Conservation (phyloP, 1,284 basidiomycete genomes). For the Sphagnurus paluster region DNA sequence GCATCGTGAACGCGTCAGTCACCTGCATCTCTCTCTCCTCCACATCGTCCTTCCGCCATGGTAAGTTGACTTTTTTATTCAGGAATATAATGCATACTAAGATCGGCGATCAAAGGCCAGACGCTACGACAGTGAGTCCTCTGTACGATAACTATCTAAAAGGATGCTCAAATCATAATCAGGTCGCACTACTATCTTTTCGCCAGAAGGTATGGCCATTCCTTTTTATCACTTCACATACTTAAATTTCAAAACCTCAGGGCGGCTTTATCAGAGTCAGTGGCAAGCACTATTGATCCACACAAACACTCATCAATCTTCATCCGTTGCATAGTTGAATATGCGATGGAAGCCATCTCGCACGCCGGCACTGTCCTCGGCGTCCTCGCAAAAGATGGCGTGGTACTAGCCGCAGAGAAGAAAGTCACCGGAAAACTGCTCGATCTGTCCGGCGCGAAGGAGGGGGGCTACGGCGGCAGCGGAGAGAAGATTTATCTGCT, state of each 20-base stretch:
- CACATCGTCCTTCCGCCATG: slow-evolving; percentile 27
- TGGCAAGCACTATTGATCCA: slow-evolving; percentile 1
- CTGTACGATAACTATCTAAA: not conserved
- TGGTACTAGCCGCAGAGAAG: slow-evolving; percentile 99
- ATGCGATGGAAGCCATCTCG: slow-evolving; percentile 99
- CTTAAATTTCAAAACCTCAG: slow-evolving; percentile 39
- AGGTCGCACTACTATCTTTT: slow-evolving; percentile 96
- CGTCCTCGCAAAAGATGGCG: slow-evolving; percentile 92
- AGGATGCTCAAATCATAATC: slow-evolving; percentile 20
- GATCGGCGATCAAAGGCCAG: slow-evolving; percentile 56
- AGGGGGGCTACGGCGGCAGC: slow-evolving; percentile 89
- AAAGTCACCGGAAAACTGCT: slow-evolving; percentile 98
- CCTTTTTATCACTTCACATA: slow-evolving; percentile 1
- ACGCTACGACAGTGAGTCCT: slow-evolving; percentile 82
- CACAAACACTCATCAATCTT: not conserved
- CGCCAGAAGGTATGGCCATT: slow-evolving; percentile 77
- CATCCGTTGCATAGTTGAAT: slow-evolving; percentile 71
- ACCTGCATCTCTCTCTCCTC: slow-evolving; percentile 14
- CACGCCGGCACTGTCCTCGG: slow-evolving; percentile 95
- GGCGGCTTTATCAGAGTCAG: slow-evolving; percentile 89
- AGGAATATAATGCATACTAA: not conserved
- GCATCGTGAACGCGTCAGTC: slow-evolving; percentile 36
- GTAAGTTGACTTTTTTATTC: slow-evolving; percentile 20
- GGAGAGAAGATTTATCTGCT: slow-evolving; percentile 98
- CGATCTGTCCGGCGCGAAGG: slow-evolving; percentile 83